phyloP scores from a whole-genome alignment of 371 early-diverging fungal genomes.

The Syncephalis plumigaleata region DNA sequence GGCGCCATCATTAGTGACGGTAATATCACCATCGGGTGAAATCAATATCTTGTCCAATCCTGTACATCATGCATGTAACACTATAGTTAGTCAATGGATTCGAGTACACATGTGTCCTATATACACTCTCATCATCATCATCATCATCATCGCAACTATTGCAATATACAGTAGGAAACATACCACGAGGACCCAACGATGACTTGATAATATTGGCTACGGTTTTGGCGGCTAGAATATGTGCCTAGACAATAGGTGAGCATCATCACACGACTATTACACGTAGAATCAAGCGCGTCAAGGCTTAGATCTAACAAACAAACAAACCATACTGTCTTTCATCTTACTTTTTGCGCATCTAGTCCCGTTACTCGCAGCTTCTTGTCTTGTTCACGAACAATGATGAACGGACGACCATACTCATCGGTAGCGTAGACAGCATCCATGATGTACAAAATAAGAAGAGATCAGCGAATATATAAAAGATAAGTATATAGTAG shows the following conservation, averaged over 20 bases:
- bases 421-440: constrained; percentile 69
- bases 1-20: constrained; percentile 99
- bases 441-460: neutral
- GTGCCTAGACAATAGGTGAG: constrained; percentile 53
- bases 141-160: too few species aligned
- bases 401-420: constrained; percentile 93
- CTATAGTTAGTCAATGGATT: too few species aligned
- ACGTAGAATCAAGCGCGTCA: too few species aligned
- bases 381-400: constrained; percentile 86
- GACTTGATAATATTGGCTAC: constrained; percentile 95
- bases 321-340: neutral
- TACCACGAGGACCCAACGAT: constrained; percentile 98
- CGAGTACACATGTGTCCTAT: too few species aligned
- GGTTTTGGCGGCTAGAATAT: constrained; percentile 93
- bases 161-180: neutral
- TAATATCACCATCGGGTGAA: constrained; percentile 98
- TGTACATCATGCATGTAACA: constrained; percentile 9
- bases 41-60: constrained; percentile 99
- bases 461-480: too few species aligned
- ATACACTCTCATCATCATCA: neutral
- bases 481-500: too few species aligned
- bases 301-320: too few species aligned
- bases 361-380: constrained; percentile 71
- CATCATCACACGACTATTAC: too few species aligned
- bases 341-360: constrained; percentile 78